Evolutionary conservation across 2,329 filamentous ascomycete genomes (phyloP).

Genomic region (Sphaerulina vaccinii): DNA sequence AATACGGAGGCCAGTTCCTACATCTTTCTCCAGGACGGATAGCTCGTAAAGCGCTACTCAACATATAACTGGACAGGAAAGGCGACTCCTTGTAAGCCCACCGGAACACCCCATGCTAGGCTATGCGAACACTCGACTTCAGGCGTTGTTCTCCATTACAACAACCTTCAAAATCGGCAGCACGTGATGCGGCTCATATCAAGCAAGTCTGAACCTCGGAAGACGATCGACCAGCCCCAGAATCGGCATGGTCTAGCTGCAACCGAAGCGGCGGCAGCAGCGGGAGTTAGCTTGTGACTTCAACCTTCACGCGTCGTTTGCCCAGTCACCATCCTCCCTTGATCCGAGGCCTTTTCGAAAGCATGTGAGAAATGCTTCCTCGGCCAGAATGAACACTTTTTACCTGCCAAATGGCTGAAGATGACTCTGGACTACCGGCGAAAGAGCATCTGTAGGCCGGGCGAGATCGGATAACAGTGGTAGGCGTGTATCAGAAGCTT

Average conservation of each 20-base stretch:
- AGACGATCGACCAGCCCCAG: constrained; percentile 13
- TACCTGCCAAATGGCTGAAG: constrained; percentile 7
- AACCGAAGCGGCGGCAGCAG: constrained; percentile 13
- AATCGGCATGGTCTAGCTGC: constrained; percentile 7
- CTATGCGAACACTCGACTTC: too few species aligned
- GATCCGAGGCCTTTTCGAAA: constrained; percentile 23
- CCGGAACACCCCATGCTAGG: too few species aligned
- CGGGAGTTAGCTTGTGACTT: constrained; percentile 21
- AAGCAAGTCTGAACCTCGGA: constrained; percentile 18
- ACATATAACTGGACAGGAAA: too few species aligned
- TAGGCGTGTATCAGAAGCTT: constrained; percentile 11
- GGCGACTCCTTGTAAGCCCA: too few species aligned
- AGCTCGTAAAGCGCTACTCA: too few species aligned
- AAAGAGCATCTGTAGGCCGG: constrained; percentile 16
- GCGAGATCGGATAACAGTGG: constrained; percentile 18
- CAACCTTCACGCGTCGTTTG: constrained; percentile 13
- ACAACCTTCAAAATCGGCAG: not conserved
- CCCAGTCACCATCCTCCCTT: constrained; percentile 25
- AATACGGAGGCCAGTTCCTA: not conserved
- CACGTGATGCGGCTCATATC: constrained; percentile 10
- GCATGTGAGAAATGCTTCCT: constrained; percentile 12
- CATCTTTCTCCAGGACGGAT: too few species aligned
- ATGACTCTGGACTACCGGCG: constrained; percentile 13
- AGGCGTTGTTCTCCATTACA: too few species aligned
- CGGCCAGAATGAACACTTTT: constrained; percentile 6